Conservation (phyloP, 768 basidiomycete species). For the Phallus indusiatus region DNA sequence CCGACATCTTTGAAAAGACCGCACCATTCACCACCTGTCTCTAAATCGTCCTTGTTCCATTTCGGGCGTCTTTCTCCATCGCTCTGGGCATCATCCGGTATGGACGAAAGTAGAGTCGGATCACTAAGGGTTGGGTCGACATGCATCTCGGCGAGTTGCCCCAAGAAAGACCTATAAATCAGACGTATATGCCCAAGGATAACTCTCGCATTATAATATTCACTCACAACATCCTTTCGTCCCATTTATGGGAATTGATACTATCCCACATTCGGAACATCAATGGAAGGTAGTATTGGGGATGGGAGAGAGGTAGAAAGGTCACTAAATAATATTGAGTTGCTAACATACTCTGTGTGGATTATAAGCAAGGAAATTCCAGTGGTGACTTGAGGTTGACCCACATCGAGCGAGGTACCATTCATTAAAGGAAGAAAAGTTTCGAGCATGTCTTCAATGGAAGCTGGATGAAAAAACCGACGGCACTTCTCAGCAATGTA, state of each 20-base stretch:
- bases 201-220: neutral
- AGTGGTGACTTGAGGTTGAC: neutral
- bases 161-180: slow-evolving; percentile 45
- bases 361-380: slow-evolving; percentile 3
- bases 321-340: slow-evolving; percentile 81
- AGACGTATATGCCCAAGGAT: neutral
- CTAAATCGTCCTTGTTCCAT: slow-evolving; percentile 38
- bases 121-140: slow-evolving; percentile 69
- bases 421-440: slow-evolving; percentile 74
- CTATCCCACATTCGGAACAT: slow-evolving; percentile 84
- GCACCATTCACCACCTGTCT: slow-evolving; percentile 38
- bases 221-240: slow-evolving; percentile 72
- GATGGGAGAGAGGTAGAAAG: slow-evolving; percentile 78
- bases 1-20: slow-evolving; percentile 56
- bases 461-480: slow-evolving; percentile 83
- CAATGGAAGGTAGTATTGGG: slow-evolving; percentile 75
- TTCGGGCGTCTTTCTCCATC: slow-evolving; percentile 51
- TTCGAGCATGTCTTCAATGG: slow-evolving; percentile 81
- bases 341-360: slow-evolving; percentile 54
- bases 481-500: slow-evolving; percentile 58
- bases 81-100: slow-evolving; percentile 61
- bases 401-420: slow-evolving; percentile 52
- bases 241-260: slow-evolving; percentile 81
- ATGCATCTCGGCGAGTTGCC: slow-evolving; percentile 71
- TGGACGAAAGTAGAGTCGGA: slow-evolving; percentile 52